phyloP scores from a whole-genome alignment of 441 rosid genomes.

The Euphorbia corollata region DNA sequence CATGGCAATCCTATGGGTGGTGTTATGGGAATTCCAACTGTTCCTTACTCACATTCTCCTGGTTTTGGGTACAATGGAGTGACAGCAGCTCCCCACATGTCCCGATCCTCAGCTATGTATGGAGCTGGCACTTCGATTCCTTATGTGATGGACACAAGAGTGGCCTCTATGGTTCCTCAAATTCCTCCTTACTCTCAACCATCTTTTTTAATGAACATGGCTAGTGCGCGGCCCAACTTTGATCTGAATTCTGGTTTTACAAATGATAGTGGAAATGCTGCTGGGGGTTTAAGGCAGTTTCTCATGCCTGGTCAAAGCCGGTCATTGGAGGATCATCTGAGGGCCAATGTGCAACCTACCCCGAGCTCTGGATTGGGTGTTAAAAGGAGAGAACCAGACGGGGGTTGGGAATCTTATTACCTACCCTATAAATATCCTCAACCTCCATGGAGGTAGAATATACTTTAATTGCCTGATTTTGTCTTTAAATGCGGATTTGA shows the following conservation, averaged over 20 bases:
- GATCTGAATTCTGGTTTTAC: constrained; percentile 70
- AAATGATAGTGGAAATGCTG: constrained; percentile 46
- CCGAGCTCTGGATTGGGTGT: constrained; percentile 56
- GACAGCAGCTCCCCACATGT: constrained; percentile 39
- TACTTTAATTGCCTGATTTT: constrained; percentile 14
- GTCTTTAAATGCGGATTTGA: constrained; percentile 12
- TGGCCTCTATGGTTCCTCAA: constrained; percentile 59
- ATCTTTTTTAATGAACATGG: constrained; percentile 62
- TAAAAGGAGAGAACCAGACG: constrained; percentile 81
- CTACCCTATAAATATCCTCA: constrained; percentile 42
- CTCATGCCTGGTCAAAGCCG: constrained; percentile 52
- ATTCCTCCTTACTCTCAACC: constrained; percentile 52
- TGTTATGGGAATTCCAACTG: constrained; percentile 46
- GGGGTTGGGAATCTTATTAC: constrained; percentile 58
- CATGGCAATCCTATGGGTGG: constrained; percentile 58
- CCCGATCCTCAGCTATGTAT: constrained; percentile 53
- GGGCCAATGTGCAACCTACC: constrained; percentile 48
- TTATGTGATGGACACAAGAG: constrained; percentile 58
- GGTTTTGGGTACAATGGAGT: constrained; percentile 53
- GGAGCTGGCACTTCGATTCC: constrained; percentile 59
- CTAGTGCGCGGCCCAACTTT: constrained; percentile 44
- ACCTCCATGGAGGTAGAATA: constrained; percentile 64
- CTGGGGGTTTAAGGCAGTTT: constrained; percentile 50
- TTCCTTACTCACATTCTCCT: constrained; percentile 55
- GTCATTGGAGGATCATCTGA: constrained; percentile 49